phyloP scores from a whole-genome alignment of 202 grass and related monocot genomes.

The Carex sylvatica region DNA sequence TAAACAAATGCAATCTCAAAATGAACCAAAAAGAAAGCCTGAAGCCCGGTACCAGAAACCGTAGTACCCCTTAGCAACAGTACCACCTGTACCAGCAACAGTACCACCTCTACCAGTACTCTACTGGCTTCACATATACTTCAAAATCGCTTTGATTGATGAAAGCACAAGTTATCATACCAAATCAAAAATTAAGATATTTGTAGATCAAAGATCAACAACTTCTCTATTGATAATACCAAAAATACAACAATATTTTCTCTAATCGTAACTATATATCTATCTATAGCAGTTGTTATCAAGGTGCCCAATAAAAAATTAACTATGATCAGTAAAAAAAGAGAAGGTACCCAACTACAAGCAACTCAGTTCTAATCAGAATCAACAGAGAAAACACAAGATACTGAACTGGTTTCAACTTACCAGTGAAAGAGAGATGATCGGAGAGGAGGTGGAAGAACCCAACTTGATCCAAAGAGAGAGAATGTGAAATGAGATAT shows the following conservation, averaged over 20 bases:
- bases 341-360: neutral
- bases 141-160: neutral
- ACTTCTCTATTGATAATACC: neutral
- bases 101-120: no score
- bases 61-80: no score
- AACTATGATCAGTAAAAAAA: neutral
- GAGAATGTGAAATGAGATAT: neutral
- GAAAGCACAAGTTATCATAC: neutral
- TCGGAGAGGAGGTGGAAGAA: conserved; percentile 18
- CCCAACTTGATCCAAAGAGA: conserved; percentile 4
- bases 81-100: no score
- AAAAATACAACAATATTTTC: neutral
- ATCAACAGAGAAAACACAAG: neutral
- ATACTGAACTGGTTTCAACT: neutral
- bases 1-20: no score
- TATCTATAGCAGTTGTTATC: neutral
- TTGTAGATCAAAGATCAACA: conserved; percentile 9
- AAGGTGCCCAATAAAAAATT: neutral
- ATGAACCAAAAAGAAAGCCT: no score
- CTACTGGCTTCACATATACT: no score
- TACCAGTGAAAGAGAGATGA: conserved; percentile 13
- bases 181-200: neutral
- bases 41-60: no score
- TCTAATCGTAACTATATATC: neutral
- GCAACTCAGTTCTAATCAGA: neutral